Evolutionary conservation across 1,284 basidiomycete genomes (phyloP), one percentile per base, ranked within the genome.

Genomic region (Porodaedalea pini): DNA sequence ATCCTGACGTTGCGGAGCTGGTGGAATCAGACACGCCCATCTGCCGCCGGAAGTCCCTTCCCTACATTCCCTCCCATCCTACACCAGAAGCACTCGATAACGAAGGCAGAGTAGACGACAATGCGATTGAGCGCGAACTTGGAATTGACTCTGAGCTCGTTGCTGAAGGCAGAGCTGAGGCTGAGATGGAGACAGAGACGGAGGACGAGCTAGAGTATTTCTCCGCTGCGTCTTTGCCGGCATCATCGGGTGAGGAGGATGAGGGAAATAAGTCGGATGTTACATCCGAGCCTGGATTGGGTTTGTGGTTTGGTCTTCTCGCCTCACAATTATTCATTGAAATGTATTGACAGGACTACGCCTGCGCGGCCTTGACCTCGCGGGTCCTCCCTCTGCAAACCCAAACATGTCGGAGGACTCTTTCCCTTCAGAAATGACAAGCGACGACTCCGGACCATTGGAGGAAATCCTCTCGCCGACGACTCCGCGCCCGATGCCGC

Each of bases 131-230:
- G 31, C 47, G 8, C 19, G 25, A 19, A 15, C 25, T 29, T 27
- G 15, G 13, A 3, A 19, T 7, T 7, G 48, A 19, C 31, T 21
- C 40, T 7, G 51, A 41, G 25, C 4, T 17, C 17, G 25, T 2
- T n/a, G 3, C 17, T 3, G 23, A 41, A 25, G 37, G 25, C 29
- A 36, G 17, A 15, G 23, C n/a, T 21, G 36, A 43, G 13, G 25
- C 11, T 6, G 25, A 40, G 15, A 17, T 10, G 11, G 51, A 52
- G 15, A 17, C 21, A 7, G 51, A 52, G 37, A 29, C 23, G 5
- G 51, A 52, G 23, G 51, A 52, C 25, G 51, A 52, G 2, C 51
- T n/a, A 7, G 51, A 40, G 13, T 52, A 52, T 17, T 52, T 41
- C 51, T 52, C 51, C 17, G 51, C 51, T 27, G 36, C 40, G 15